A percentile compares a stretch with the other conserved stretches of the same genome.
Evolutionary conservation across 768 basidiomycete species (phyloP).

Genomic region (Russula brevipes): DNA sequence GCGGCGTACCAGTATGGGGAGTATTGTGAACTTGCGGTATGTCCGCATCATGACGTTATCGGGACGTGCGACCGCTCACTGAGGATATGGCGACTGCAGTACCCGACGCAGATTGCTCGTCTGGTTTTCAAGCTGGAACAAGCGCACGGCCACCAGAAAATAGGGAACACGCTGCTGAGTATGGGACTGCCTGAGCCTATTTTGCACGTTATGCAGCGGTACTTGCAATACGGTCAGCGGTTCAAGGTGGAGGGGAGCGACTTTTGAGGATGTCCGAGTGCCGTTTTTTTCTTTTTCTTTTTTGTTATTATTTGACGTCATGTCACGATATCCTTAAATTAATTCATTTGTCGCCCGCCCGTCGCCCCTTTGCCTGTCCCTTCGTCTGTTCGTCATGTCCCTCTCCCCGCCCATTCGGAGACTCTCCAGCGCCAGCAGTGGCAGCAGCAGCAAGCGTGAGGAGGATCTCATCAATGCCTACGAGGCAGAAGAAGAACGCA

Average conservation of each 20-base stretch:
- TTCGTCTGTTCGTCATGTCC: conserved; percentile 30
- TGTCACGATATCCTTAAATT: conserved; percentile 12
- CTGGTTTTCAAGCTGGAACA: conserved; percentile 91
- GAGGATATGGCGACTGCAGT: conserved; percentile 41
- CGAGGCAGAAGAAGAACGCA: conserved; percentile 86
- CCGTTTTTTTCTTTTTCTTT: background rate
- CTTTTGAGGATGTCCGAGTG: conserved; percentile 39
- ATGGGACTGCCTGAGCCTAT: conserved; percentile 91
- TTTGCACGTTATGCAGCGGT: conserved; percentile 89
- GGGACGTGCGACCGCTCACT: background rate
- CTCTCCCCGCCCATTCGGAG: conserved; percentile 54
- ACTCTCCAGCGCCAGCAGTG: conserved; percentile 49
- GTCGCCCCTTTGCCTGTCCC: too few relatives aligned
- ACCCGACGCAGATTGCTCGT: conserved; percentile 85
- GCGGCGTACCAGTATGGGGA: conserved; percentile 90
- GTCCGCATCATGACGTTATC: conserved; percentile 32
- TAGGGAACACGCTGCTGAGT: conserved; percentile 86
- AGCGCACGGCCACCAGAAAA: conserved; percentile 90
- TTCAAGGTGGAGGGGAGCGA: conserved; percentile 88
- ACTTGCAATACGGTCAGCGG: conserved; percentile 77
- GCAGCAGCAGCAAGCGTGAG: conserved; percentile 43
- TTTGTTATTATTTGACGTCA: background rate
- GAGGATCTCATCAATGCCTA: conserved; percentile 84
- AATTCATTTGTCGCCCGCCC: background rate
- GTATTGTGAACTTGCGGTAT: conserved; percentile 82